Percentiles rank a stretch among this genome's conserved stretches.
Conservation (phyloP, 805 yeast genomes). For the Brettanomyces sp. region DNA sequence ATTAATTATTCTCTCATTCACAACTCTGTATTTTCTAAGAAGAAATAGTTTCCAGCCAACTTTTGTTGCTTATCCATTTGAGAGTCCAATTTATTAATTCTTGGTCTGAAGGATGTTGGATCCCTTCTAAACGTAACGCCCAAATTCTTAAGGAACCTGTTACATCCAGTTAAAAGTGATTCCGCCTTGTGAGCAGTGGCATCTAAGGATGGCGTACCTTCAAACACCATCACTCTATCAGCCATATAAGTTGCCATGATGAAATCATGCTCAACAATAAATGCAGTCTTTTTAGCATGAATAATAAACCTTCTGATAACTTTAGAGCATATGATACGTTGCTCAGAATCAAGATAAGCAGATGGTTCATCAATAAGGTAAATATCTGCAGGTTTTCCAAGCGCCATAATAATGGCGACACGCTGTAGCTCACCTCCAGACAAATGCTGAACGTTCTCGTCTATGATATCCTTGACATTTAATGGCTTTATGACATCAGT, state of each 20-base stretch:
- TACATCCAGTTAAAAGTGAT: constrained; percentile 92
- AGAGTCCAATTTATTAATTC: constrained; percentile 94
- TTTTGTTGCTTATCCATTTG: constrained; percentile 99
- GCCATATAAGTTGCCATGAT: constrained; percentile 99
- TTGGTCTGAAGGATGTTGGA: constrained; percentile 96
- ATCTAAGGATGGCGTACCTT: constrained; percentile 83
- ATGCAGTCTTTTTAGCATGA: constrained; percentile 98
- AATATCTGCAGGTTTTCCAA: constrained; percentile 93
- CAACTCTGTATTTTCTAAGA: constrained; percentile 62
- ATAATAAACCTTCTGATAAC: constrained; percentile 94
- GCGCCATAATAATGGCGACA: constrained; percentile 92
- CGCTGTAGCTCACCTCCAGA: constrained; percentile 99
- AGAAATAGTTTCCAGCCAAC: constrained; percentile 85
- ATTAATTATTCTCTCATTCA: constrained; percentile 5
- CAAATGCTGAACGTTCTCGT: constrained; percentile 93
- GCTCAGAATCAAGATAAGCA: constrained; percentile 98
- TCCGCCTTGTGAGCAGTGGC: constrained; percentile 87
- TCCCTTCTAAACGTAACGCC: constrained; percentile 99
- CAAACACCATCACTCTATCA: constrained; percentile 96
- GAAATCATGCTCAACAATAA: constrained; percentile 98
- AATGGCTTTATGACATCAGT: constrained; percentile 96
- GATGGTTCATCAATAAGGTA: constrained; percentile 98
- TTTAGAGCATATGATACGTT: constrained; percentile 98
- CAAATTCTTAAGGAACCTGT: constrained; percentile 90
- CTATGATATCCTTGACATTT: constrained; percentile 86